Evolutionary conservation across 2,329 filamentous ascomycete species (phyloP).

Genomic region (Apiospora hydei): DNA sequence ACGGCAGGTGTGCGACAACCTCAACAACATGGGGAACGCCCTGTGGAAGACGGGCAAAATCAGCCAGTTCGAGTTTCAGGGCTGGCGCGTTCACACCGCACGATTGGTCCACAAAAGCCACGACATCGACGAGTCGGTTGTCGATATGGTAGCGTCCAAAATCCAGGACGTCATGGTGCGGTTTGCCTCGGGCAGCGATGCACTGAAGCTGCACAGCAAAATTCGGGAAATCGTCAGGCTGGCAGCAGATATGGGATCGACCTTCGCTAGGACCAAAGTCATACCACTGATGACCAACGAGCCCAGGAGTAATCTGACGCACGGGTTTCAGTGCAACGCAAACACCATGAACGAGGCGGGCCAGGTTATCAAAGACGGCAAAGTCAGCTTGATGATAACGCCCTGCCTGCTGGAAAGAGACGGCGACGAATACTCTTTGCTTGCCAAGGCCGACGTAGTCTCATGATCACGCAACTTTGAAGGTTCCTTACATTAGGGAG

Average conservation of each 20-base stretch:
- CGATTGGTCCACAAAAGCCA: slow-evolving; percentile 32
- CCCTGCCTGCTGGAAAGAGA: slow-evolving; percentile 39
- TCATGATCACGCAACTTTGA: slow-evolving; percentile 29
- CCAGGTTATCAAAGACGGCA: slow-evolving; percentile 29
- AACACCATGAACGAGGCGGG: slow-evolving; percentile 36
- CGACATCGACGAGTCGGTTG: slow-evolving; percentile 31
- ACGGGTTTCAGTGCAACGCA: slow-evolving; percentile 34
- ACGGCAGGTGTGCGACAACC: slow-evolving; percentile 31
- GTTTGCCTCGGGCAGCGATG: slow-evolving; percentile 30
- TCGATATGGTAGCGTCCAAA: slow-evolving; percentile 30
- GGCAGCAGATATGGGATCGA: slow-evolving; percentile 34
- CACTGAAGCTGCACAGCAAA: slow-evolving; percentile 26
- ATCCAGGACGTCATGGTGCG: slow-evolving; percentile 32
- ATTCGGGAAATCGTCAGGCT: slow-evolving; percentile 34
- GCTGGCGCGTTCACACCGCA: slow-evolving; percentile 37
- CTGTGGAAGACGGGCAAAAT: neutral
- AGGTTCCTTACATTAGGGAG: neutral
- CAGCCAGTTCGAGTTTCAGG: slow-evolving; percentile 28
- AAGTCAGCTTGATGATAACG: slow-evolving; percentile 41
- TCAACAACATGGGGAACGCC: slow-evolving; percentile 29
- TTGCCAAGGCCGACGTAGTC: slow-evolving; percentile 41
- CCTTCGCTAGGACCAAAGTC: slow-evolving; percentile 33
- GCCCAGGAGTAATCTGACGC: slow-evolving; percentile 35
- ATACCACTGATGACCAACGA: slow-evolving; percentile 37
- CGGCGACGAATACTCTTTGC: slow-evolving; percentile 32